Evolutionary conservation across 805 yeast species (phyloP).

Genomic region (Sugiyamaella mastotermitis): DNA sequence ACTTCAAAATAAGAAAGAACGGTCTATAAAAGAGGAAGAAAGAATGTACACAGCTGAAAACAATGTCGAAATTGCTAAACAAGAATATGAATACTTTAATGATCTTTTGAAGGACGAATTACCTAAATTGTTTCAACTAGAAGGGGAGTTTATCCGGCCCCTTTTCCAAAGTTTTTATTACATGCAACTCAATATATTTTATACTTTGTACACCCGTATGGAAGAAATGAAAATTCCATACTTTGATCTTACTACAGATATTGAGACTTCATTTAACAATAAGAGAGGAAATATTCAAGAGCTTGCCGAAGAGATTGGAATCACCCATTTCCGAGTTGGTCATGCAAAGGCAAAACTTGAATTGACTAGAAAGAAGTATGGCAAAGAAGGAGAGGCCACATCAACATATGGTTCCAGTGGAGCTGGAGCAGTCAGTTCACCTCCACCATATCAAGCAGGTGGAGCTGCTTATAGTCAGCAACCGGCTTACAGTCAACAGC

Average conservation of each 20-base stretch:
- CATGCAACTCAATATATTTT: constrained; percentile 96
- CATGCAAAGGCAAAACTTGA: constrained; percentile 83
- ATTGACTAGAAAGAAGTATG: constrained; percentile 68
- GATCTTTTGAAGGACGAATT: constrained; percentile 88
- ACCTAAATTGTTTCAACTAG: constrained; percentile 81
- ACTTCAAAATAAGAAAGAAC: constrained; percentile 75
- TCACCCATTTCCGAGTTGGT: constrained; percentile 84
- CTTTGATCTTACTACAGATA: constrained; percentile 80
- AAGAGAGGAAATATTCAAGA: constrained; percentile 93
- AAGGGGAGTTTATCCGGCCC: constrained; percentile 89
- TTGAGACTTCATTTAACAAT: constrained; percentile 66
- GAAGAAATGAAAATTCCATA: constrained; percentile 97
- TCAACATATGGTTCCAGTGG: constrained; percentile 31
- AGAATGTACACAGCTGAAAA: constrained; percentile 83
- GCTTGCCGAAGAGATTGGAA: constrained; percentile 79
- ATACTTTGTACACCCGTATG: constrained; percentile 84
- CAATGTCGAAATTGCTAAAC: constrained; percentile 83
- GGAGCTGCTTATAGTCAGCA: constrained; percentile 28
- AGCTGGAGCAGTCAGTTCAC: constrained; percentile 28
- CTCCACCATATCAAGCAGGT: constrained; percentile 31
- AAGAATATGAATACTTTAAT: constrained; percentile 93
- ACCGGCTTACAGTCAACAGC: constrained; percentile 30
- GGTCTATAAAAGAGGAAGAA: constrained; percentile 86
- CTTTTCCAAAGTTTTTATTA: constrained; percentile 89
- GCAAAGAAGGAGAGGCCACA: constrained; percentile 30